phyloP scores from a whole-genome alignment of 2,329 filamentous ascomycete species.

The Exophiala oligosperma region DNA sequence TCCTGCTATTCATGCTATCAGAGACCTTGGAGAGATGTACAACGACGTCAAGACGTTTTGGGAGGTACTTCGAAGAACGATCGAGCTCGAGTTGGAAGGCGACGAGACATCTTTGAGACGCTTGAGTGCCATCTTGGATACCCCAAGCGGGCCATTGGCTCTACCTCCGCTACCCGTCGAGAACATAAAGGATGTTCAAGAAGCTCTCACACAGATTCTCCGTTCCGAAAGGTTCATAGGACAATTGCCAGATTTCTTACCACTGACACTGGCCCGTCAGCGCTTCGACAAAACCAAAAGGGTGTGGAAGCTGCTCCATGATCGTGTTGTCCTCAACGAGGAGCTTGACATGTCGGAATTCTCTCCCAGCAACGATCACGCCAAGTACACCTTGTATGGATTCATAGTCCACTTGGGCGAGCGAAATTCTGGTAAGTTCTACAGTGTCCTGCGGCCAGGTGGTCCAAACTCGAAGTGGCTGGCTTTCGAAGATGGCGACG shows the following conservation, averaged over 20 bases:
- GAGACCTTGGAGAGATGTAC: conserved; percentile 45
- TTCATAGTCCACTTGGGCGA: conserved; percentile 61
- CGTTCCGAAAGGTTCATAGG: conserved; percentile 11
- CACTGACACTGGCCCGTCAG: conserved; percentile 59
- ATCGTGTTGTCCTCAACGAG: conserved; percentile 59
- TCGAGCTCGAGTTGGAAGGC: conserved; percentile 53
- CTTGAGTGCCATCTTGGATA: conserved; percentile 51
- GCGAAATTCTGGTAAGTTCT: conserved; percentile 59
- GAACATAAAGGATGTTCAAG: conserved; percentile 38
- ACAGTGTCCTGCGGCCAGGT: conserved; percentile 59
- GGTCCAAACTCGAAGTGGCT: conserved; percentile 60
- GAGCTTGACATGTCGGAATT: conserved; percentile 47
- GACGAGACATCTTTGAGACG: conserved; percentile 40
- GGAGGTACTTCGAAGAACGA: conserved; percentile 53
- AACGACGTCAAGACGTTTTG: conserved; percentile 57
- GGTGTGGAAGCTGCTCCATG: conserved; percentile 58
- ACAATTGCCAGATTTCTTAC: conserved; percentile 50
- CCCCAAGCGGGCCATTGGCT: conserved; percentile 23
- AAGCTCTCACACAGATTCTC: conserved; percentile 28
- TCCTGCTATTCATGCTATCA: conserved; percentile 41
- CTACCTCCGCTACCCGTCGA: conserved; percentile 39
- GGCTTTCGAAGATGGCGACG: conserved; percentile 57
- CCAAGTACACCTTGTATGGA: conserved; percentile 58
- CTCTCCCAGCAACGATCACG: conserved; percentile 36
- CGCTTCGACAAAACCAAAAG: conserved; percentile 54